These are phyloP conservation scores for Crotalaria pallida DNA, from an alignment of 306 rosid species.

Conservation along the genomic window DNA sequence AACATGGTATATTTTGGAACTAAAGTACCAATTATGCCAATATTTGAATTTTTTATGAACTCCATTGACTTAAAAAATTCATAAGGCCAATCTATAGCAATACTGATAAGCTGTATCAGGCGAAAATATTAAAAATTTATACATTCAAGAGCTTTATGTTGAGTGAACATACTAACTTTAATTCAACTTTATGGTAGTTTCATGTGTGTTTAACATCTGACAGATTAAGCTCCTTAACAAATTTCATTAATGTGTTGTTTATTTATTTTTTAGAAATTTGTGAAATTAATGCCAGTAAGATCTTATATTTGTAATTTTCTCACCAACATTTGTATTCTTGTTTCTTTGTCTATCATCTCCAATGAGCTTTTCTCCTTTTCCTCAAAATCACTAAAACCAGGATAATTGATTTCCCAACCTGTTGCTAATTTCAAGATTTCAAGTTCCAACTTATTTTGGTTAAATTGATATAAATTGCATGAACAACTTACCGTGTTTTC, in stretches of 20 bases:
- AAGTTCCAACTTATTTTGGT: constrained; percentile 1
- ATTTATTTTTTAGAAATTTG: too few species aligned
- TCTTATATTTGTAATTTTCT: background rate
- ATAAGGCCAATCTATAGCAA: background rate
- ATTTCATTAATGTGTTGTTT: background rate
- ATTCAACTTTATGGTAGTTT: background rate
- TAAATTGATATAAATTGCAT: background rate
- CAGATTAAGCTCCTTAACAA: background rate
- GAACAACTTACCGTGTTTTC: constrained; percentile 3
- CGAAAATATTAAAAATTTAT: background rate
- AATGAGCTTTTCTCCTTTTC: background rate
- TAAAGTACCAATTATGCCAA: background rate
- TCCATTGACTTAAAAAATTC: background rate
- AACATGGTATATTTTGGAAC: background rate
- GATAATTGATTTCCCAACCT: constrained; percentile 16
- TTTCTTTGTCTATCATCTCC: constrained; percentile 1
- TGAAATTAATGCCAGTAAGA: background rate
- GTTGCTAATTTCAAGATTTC: constrained; percentile 14
- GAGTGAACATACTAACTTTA: background rate
- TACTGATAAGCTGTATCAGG: background rate
- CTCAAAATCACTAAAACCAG: background rate
- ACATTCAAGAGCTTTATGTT: background rate
- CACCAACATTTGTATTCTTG: background rate
- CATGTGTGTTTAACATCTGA: background rate
- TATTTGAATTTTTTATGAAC: background rate